These are phyloP conservation scores for Cytospora leucostoma DNA, from an alignment of 2,329 filamentous ascomycete genomes.

Conservation along the genomic window DNA sequence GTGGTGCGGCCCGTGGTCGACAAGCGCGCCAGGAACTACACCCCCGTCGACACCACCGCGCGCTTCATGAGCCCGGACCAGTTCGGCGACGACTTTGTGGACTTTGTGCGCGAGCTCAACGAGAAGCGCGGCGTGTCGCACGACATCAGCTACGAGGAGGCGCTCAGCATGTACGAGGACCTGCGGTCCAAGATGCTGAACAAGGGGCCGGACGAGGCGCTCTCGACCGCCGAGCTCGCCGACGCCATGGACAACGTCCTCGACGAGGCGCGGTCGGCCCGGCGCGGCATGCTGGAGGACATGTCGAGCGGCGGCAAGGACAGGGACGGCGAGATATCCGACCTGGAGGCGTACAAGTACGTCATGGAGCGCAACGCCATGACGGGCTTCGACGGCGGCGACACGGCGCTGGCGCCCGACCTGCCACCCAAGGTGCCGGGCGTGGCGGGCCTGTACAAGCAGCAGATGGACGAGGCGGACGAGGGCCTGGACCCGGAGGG, in stretches of 20 bases:
- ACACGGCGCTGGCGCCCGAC: slow-evolving; percentile 50
- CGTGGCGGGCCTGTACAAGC: slow-evolving; percentile 53
- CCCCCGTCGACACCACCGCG: slow-evolving; percentile 56
- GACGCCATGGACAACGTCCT: slow-evolving; percentile 30
- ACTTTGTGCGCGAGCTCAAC: slow-evolving; percentile 48
- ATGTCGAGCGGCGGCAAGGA: slow-evolving; percentile 26
- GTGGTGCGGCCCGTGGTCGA: slow-evolving; percentile 77
- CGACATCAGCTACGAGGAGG: slow-evolving; percentile 40
- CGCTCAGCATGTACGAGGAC: slow-evolving; percentile 53
- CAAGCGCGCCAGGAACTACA: slow-evolving; percentile 56
- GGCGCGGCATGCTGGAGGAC: slow-evolving; percentile 31
- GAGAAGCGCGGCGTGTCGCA: slow-evolving; percentile 31
- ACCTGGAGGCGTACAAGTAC: slow-evolving; percentile 37
- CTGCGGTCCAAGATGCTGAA: slow-evolving; percentile 39
- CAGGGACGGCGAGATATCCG: slow-evolving; percentile 29
- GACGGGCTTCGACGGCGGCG: slow-evolving; percentile 38
- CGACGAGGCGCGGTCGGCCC: slow-evolving; percentile 29
- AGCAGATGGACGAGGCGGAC: slow-evolving; percentile 51
- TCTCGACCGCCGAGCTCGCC: slow-evolving; percentile 31
- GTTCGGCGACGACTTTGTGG: slow-evolving; percentile 58
- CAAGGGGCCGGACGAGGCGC: slow-evolving; percentile 36
- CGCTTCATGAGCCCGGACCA: slow-evolving; percentile 64
- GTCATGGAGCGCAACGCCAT: slow-evolving; percentile 41
- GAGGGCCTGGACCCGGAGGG: slow-evolving; percentile 53
- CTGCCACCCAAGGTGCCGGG: slow-evolving; percentile 56